Conservation (phyloP, 2,329 filamentous ascomycete species). For the Chrysoporthe cubensis region DNA sequence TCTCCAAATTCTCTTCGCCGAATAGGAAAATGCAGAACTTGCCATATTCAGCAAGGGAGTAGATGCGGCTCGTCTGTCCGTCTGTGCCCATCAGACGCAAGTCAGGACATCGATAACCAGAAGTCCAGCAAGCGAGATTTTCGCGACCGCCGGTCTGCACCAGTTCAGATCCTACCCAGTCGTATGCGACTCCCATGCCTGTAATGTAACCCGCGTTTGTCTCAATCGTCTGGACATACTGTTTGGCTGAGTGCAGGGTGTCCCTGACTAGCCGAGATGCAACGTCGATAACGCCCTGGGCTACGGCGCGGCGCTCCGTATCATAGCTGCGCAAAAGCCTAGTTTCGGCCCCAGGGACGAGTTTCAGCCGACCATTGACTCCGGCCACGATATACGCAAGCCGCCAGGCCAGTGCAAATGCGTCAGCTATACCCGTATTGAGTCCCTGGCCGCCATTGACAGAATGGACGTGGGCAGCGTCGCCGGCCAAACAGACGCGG, state of each 20-base stretch:
- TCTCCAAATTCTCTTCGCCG: slow-evolving; percentile 11
- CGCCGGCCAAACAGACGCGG: slow-evolving; percentile 59
- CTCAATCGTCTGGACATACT: slow-evolving; percentile 52
- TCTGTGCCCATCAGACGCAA: not conserved
- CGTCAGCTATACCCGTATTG: slow-evolving; percentile 60
- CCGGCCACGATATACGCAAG: slow-evolving; percentile 34
- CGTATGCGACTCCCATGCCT: slow-evolving; percentile 35
- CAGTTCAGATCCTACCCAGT: not conserved
- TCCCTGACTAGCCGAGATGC: slow-evolving; percentile 51
- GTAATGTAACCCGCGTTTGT: slow-evolving; percentile 54
- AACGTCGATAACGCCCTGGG: slow-evolving; percentile 50
- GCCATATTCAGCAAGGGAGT: slow-evolving; percentile 14
- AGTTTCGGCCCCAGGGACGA: slow-evolving; percentile 31
- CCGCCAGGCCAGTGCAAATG: slow-evolving; percentile 60
- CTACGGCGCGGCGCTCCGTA: slow-evolving; percentile 47
- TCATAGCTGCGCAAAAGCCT: slow-evolving; percentile 49
- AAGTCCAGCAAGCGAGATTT: slow-evolving; percentile 3
- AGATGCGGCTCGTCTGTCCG: slow-evolving; percentile 19
- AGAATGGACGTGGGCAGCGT: slow-evolving; percentile 61
- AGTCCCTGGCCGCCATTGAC: slow-evolving; percentile 61
- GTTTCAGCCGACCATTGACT: slow-evolving; percentile 18
- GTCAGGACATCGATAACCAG: slow-evolving; percentile 4
- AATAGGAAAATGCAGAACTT: slow-evolving; percentile 13
- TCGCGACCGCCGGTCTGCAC: not conserved
- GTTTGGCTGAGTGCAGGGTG: slow-evolving; percentile 47